Evolutionary conservation across 192 early-diverging fungal genomes (phyloP), one percentile per base, ranked within the genome.

Genomic region (Podila horticola): DNA sequence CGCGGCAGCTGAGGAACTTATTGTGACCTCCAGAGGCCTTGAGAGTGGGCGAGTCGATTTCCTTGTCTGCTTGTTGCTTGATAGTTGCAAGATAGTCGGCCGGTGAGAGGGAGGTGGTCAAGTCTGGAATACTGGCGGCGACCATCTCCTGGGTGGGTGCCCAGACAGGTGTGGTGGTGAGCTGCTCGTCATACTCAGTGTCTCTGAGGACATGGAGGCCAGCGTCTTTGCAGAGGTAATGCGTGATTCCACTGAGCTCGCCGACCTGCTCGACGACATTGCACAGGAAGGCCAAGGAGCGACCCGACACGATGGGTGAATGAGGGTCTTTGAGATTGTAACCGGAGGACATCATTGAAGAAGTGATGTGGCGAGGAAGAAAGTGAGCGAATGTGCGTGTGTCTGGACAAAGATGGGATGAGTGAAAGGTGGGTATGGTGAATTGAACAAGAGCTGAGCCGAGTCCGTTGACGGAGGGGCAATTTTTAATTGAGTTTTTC

Each of bases 301-400:
- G 71, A 24, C 86, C 86, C 29, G 66, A 76, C 13, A 84, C 64
- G 22, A 81, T 66, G 50, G 86, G 85, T 5, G 85, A 67, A 13
- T 58, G 50, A 2, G 76, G 77, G 49, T 81, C 59, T 28, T 65
- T 59, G 19, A 84, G 75, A 58, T 84, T 69, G 41, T 77, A 76
- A 36, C 66, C 26, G 26, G 7, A 31, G 17, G 58, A 20, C 38
- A n/a, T 28, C 7, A 20, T 24, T 62, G 19, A 7, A 58, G 36
- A 22, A 11, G 4, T 48, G 28, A 17, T 7, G 3, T 31, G 28
- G 19, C 29, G 51, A 59, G 36, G n/a, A 36, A 41, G 30, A 30
- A 51, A 12, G 15, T 30, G 29, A 64, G 52, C 7, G 30, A 60
- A 52, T 38, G 10, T 41, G 67, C 4, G 19, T 19, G 33, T n/a